phyloP scores from a whole-genome alignment of 2,329 filamentous ascomycete species.

The Dichotomopilus funicola region DNA sequence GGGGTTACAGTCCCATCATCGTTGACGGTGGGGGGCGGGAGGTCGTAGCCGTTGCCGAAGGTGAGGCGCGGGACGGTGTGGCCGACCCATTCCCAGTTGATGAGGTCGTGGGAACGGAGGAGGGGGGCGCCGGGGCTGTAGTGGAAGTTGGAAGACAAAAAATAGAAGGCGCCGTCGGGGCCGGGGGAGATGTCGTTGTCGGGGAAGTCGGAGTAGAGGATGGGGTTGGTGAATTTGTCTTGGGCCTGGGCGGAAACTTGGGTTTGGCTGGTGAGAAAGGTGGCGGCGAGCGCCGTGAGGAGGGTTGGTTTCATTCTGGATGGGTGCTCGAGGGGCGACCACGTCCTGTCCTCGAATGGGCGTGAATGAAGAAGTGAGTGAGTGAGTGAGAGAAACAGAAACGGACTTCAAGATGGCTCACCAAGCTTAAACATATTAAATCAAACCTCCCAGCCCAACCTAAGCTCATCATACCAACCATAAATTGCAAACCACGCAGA shows the following conservation, averaged over 20 bases:
- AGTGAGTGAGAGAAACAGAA: not conserved
- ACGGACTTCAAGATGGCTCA: not conserved
- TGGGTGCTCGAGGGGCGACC: too few species aligned
- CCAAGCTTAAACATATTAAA: too few species aligned
- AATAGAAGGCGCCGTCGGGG: slow-evolving; percentile 4
- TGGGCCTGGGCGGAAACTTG: not conserved
- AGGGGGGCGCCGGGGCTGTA: slow-evolving; percentile 7
- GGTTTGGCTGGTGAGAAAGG: not conserved
- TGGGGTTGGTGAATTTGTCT: slow-evolving; percentile 4
- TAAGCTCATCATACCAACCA: too few species aligned
- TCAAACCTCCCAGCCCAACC: too few species aligned
- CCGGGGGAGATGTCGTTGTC: slow-evolving; percentile 6
- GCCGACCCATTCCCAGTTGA: slow-evolving; percentile 6
- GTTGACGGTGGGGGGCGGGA: not conserved
- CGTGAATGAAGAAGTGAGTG: not conserved
- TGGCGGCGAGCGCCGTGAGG: not conserved
- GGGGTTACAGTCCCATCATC: too few species aligned
- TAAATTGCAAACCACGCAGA: too few species aligned
- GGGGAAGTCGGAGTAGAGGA: slow-evolving; percentile 8
- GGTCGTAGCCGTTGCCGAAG: slow-evolving; percentile 6
- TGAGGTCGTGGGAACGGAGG: slow-evolving; percentile 9
- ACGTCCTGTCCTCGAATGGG: not conserved
- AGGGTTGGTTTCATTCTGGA: not conserved
- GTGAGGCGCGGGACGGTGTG: slow-evolving; percentile 5
- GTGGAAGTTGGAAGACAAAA: slow-evolving; percentile 8